These are phyloP conservation scores for Peronospora tabacina DNA, from an alignment of 352 stramenopile genomes.

Conservation along the genomic window DNA sequence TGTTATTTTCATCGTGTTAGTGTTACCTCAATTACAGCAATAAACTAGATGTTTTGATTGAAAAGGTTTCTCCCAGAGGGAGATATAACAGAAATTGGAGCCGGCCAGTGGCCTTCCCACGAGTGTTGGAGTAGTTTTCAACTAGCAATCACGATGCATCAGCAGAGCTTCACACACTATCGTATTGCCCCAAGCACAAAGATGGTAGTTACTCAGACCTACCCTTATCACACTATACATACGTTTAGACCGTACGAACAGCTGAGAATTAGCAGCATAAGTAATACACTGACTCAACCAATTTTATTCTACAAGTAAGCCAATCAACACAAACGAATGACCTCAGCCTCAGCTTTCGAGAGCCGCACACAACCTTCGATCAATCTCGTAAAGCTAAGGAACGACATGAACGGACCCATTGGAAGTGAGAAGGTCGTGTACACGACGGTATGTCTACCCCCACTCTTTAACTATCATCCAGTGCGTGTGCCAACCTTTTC, in stretches of 20 bases:
- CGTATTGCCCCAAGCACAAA: constrained; percentile 92
- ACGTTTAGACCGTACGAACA: constrained; percentile 18
- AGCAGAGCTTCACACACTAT: constrained; percentile 90
- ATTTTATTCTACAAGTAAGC: neutral
- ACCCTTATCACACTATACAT: neutral
- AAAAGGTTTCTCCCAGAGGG: constrained; percentile 52
- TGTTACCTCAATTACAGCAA: too few species aligned
- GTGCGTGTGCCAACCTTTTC: neutral
- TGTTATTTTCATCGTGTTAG: too few species aligned
- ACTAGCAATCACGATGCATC: constrained; percentile 93
- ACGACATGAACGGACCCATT: constrained; percentile 48
- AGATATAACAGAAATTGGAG: constrained; percentile 89
- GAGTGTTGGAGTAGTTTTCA: constrained; percentile 92
- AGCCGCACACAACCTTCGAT: constrained; percentile 15
- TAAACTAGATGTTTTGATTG: too few species aligned
- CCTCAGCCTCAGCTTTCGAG: constrained; percentile 6
- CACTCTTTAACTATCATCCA: neutral
- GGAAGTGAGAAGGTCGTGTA: constrained; percentile 77
- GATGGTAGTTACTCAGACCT: constrained; percentile 23
- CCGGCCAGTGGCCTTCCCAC: constrained; percentile 86
- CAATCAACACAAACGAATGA: constrained; percentile 11
- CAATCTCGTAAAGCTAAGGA: constrained; percentile 18
- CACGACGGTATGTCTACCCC: constrained; percentile 35
- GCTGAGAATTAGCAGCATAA: neutral
- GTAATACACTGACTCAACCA: too few species aligned